Percentiles rank a stretch among this genome's conserved stretches.
Evolutionary conservation across 371 early-diverging fungal species (phyloP).

Genomic region (Phascolomyces articulosus): DNA sequence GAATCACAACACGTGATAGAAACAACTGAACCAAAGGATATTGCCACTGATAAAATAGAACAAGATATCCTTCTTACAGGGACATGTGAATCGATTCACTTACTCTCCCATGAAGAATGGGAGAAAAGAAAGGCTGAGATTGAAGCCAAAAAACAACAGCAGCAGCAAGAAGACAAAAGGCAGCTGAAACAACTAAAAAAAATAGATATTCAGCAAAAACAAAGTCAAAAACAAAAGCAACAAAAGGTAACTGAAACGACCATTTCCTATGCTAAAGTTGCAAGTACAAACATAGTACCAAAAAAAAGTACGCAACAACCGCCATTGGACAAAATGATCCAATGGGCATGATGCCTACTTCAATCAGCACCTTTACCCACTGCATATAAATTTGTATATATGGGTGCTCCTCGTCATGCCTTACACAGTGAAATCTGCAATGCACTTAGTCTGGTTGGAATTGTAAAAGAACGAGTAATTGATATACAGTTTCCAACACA

Average conservation of each 20-base stretch:
- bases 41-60: neutral
- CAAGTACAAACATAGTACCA: neutral
- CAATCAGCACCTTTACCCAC: neutral
- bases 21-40: no score
- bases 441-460: neutral
- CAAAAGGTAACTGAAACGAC: neutral
- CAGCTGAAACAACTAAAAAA: neutral
- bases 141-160: no score
- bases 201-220: neutral
- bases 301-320: neutral
- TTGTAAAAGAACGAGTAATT: neutral
- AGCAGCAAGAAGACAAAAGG: neutral
- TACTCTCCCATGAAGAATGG: no score
- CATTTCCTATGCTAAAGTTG: neutral
- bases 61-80: no score
- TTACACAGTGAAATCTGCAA: conserved; percentile 4
- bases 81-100: no score
- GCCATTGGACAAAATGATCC: neutral
- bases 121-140: no score
- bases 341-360: neutral
- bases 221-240: neutral
- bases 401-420: neutral
- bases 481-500: no score
- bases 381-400: no score
- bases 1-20: no score